These are phyloP conservation scores for Chenopodium formosanum DNA, from an alignment of 148 eudicot species.

Conservation along the genomic window DNA sequence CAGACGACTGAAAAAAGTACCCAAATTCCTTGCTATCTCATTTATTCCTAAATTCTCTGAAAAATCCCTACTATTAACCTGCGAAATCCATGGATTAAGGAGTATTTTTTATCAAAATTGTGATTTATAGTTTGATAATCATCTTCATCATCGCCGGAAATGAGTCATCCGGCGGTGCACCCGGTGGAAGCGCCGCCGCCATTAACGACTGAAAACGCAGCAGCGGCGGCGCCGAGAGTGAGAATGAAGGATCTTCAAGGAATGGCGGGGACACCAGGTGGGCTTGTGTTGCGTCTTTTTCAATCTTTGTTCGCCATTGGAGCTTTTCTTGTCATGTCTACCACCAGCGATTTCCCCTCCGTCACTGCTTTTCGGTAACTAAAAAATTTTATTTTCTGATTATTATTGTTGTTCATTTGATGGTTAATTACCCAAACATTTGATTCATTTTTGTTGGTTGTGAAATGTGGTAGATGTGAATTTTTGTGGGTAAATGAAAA, in stretches of 20 bases:
- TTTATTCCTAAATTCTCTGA: too few species aligned
- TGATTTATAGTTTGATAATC: too few species aligned
- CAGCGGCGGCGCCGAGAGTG: conserved; percentile 48
- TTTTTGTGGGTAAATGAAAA: neutral
- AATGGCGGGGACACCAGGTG: conserved; percentile 72
- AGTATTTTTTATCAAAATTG: too few species aligned
- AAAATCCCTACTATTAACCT: too few species aligned
- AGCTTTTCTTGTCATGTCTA: conserved; percentile 59
- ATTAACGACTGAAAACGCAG: conserved; percentile 27
- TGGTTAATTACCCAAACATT: neutral
- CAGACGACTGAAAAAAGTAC: too few species aligned
- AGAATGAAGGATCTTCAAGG: conserved; percentile 79
- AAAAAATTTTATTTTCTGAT: neutral
- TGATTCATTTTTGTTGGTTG: neutral
- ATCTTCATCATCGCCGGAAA: neutral
- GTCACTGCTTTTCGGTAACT: conserved; percentile 75
- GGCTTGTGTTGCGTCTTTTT: conserved; percentile 50
- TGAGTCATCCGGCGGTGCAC: conserved; percentile 71
- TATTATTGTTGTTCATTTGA: neutral
- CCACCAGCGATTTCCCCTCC: conserved; percentile 75
- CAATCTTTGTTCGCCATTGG: conserved; percentile 56
- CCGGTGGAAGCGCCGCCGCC: conserved; percentile 72
- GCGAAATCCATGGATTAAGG: too few species aligned
- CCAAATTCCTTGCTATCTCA: too few species aligned
- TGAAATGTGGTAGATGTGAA: neutral